Percentiles rank a stretch among this genome's conserved stretches.
phyloP scores from a whole-genome alignment of 192 early-diverging fungal species.

The Gaertneriomyces sp. region DNA sequence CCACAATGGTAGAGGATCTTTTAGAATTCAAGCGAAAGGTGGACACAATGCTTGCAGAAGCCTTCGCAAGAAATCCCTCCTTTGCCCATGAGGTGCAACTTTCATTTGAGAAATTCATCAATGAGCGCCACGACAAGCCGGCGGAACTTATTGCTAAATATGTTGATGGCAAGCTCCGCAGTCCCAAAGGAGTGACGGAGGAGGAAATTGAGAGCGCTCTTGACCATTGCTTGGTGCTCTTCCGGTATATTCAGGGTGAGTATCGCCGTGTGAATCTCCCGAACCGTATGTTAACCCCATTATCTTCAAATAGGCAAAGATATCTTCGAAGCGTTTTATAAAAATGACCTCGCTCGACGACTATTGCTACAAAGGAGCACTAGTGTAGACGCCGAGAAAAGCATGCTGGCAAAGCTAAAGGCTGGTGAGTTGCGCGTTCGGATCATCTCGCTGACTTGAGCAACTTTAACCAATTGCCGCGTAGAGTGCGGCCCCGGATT shows the following conservation, averaged over 20 bases:
- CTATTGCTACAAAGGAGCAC: conserved; percentile 74
- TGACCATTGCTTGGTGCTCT: conserved; percentile 80
- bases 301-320: conserved; percentile 70
- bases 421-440: conserved; percentile 31
- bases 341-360: conserved; percentile 84
- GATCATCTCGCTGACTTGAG: not conserved
- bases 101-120: conserved; percentile 83
- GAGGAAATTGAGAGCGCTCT: conserved; percentile 56
- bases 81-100: conserved; percentile 76
- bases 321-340: conserved; percentile 96
- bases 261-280: not conserved
- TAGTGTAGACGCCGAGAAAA: conserved; percentile 82
- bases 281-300: not conserved
- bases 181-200: conserved; percentile 68
- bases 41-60: conserved; percentile 58
- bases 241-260: conserved; percentile 71
- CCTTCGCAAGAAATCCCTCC: conserved; percentile 61
- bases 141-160: conserved; percentile 91
- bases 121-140: conserved; percentile 71
- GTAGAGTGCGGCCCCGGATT: conserved; percentile 88
- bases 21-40: conserved; percentile 71
- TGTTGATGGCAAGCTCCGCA: conserved; percentile 85
- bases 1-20: conserved; percentile 75
- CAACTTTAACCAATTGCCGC: conserved; percentile 1
- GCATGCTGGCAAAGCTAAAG: conserved; percentile 79